Conservation (phyloP, 2,329 filamentous ascomycete species). For the Tolypocladium capitatum region DNA sequence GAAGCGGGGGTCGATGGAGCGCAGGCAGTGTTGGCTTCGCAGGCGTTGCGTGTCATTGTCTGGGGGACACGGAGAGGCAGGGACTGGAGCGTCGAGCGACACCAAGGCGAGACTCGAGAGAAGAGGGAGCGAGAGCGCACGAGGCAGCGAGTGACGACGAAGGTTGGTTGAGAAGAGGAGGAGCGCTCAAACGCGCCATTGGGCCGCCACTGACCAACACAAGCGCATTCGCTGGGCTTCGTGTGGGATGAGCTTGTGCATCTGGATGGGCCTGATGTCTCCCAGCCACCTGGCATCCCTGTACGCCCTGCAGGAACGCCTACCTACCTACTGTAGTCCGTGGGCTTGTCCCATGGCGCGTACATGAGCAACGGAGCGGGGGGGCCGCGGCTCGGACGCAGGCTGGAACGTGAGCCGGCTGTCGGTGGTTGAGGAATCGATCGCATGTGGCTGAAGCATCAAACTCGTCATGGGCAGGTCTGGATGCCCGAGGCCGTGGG, state of each 20-base stretch:
- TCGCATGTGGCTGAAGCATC: neutral
- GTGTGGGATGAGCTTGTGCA: slow-evolving; percentile 1
- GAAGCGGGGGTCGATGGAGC: slow-evolving; percentile 12
- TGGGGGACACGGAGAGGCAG: neutral
- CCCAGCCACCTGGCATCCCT: neutral
- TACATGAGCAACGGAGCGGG: neutral
- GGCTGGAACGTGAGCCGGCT: neutral
- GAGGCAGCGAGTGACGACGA: neutral
- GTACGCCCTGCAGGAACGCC: slow-evolving; percentile 1
- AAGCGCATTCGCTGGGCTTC: neutral
- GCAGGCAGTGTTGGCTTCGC: slow-evolving; percentile 3
- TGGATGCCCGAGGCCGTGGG: neutral
- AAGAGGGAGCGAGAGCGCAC: neutral
- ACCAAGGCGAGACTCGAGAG: neutral
- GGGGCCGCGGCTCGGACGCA: neutral
- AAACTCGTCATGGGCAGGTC: neutral
- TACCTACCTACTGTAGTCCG: neutral
- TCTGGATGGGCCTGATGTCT: neutral
- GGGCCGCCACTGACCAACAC: slow-evolving; percentile 1
- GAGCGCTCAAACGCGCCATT: slow-evolving; percentile 1
- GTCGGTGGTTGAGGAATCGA: neutral
- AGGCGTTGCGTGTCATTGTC: slow-evolving; percentile 3
- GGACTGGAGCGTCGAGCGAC: neutral
- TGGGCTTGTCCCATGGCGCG: neutral
- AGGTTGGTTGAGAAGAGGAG: neutral